Evolutionary conservation across 1,284 basidiomycete species (phyloP).

Genomic region (Polyporus tsugae): DNA sequence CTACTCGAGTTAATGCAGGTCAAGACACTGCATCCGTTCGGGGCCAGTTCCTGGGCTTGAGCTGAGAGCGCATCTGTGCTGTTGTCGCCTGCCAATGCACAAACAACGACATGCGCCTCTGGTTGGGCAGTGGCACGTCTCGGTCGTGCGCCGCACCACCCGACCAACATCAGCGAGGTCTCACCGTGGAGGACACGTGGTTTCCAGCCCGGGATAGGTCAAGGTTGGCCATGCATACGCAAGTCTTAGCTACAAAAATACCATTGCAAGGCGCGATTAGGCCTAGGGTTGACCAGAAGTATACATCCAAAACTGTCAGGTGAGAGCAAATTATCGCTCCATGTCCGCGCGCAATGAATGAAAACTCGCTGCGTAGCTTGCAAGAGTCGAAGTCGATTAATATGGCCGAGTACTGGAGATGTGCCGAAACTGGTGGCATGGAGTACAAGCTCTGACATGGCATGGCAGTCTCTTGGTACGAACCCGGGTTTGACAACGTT

Average conservation of each 20-base stretch:
- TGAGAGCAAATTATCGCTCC: neutral
- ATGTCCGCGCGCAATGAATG: neutral
- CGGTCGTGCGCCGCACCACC: conserved; percentile 18
- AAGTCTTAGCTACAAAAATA: neutral
- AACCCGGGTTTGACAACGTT: neutral
- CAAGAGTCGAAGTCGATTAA: neutral
- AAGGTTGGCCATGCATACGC: neutral
- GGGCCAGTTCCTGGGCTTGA: neutral
- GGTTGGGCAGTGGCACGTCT: neutral
- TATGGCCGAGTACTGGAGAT: neutral
- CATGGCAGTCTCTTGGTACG: neutral
- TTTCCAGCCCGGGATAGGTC: neutral
- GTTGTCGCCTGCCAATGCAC: neutral
- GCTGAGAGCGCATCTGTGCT: neutral
- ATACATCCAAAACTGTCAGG: neutral
- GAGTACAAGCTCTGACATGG: neutral
- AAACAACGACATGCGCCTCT: neutral
- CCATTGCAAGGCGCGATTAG: neutral
- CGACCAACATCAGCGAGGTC: conserved; percentile 7
- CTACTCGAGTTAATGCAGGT: conserved; percentile 9
- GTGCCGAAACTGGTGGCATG: neutral
- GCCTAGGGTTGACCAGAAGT: neutral
- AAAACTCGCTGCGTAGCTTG: neutral
- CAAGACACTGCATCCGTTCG: conserved; percentile 3
- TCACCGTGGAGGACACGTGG: conserved; percentile 9